These are phyloP conservation scores for Xylona heveae DNA, from an alignment of 495 filamentous ascomycete genomes.

Conservation along the genomic window DNA sequence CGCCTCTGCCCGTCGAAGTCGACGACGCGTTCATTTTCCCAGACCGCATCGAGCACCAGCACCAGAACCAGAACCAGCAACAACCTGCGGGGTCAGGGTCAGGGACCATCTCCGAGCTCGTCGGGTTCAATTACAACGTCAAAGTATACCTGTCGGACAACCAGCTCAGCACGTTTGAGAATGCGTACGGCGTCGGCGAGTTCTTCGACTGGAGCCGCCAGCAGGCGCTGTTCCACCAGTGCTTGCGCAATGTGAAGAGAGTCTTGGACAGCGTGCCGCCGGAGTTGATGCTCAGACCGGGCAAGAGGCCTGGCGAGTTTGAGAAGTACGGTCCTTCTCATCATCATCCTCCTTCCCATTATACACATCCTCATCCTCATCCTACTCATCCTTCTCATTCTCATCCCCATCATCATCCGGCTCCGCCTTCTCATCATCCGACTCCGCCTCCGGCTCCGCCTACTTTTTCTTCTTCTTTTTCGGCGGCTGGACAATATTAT, in stretches of 20 bases:
- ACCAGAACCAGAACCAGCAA: too few species aligned
- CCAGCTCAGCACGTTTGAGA: constrained; percentile 42
- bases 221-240: constrained; percentile 36
- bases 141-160: constrained; percentile 52
- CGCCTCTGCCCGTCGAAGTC: constrained; percentile 55
- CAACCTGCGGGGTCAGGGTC: too few species aligned
- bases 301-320: too few species aligned
- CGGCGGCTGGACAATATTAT: too few species aligned
- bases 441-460: too few species aligned
- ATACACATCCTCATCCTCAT: constrained; percentile 6
- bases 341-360: too few species aligned
- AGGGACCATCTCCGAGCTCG: constrained; percentile 35
- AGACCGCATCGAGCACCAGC: constrained; percentile 39
- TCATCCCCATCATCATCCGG: too few species aligned
- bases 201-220: constrained; percentile 56
- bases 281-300: constrained; percentile 31
- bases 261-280: constrained; percentile 35
- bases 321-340: too few species aligned
- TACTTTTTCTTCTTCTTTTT: too few species aligned
- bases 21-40: constrained; percentile 59
- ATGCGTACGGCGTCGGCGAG: constrained; percentile 47
- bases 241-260: constrained; percentile 35
- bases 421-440: too few species aligned
- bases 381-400: too few species aligned
- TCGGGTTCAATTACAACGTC: constrained; percentile 60